phyloP scores from a whole-genome alignment of 2,329 filamentous ascomycete species.

The Aspergillus clavatus region DNA sequence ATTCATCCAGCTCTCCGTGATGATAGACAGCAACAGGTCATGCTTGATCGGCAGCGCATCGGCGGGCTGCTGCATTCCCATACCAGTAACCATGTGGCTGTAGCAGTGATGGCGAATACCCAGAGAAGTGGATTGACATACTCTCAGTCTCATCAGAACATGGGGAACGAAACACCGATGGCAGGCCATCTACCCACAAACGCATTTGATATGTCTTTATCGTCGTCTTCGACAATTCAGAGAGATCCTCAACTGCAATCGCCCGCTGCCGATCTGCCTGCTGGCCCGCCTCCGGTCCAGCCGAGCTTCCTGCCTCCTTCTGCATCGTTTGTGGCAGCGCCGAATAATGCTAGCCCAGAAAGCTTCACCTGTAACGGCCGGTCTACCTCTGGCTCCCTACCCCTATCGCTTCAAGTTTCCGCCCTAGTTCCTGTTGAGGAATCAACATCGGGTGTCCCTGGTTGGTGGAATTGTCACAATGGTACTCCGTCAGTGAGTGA shows the following conservation, averaged over 20 bases:
- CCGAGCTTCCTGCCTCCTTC: not conserved
- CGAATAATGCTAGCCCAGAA: not conserved
- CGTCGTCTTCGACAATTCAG: not conserved
- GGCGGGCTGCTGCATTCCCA: not conserved
- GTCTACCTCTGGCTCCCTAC: not conserved
- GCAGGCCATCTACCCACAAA: not conserved
- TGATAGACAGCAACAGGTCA: slow-evolving; percentile 8
- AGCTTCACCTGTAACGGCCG: not conserved
- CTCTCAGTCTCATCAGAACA: not conserved
- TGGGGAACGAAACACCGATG: not conserved
- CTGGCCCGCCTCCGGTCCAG: not conserved
- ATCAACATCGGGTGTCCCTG: not conserved
- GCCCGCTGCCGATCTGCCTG: not conserved
- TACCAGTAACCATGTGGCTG: not conserved
- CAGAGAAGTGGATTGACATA: not conserved
- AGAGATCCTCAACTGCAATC: not conserved
- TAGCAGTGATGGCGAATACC: not conserved
- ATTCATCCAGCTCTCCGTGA: slow-evolving; percentile 13
- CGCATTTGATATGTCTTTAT: not conserved
- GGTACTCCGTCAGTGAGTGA: too few species aligned
- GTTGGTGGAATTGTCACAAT: not conserved
- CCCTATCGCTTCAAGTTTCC: not conserved
- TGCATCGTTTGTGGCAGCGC: too few species aligned
- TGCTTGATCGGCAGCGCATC: slow-evolving; percentile 11
- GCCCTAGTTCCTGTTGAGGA: not conserved